Percentiles rank a stretch among this genome's conserved stretches.
phyloP scores from a whole-genome alignment of 345 rosid species.

The Lepidium africanum region DNA sequence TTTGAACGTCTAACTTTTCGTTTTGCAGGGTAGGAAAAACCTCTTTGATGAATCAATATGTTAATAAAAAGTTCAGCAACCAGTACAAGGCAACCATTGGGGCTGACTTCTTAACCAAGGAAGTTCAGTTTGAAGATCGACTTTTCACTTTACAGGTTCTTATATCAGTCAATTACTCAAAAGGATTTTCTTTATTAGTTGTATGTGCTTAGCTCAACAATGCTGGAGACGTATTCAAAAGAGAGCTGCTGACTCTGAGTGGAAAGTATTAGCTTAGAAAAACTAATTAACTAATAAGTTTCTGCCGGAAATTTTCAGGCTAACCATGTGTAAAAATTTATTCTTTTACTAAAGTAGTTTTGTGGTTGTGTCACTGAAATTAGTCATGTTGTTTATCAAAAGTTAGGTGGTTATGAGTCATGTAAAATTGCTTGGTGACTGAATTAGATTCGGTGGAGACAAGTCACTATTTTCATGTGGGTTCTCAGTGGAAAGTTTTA shows the following conservation, averaged over 20 bases:
- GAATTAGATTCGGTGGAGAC: not conserved
- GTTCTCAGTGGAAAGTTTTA: not conserved
- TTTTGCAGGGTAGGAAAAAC: slow-evolving; percentile 90
- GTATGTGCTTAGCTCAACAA: not conserved
- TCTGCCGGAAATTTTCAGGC: not conserved
- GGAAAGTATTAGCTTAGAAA: not conserved
- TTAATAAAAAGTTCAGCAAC: slow-evolving; percentile 86
- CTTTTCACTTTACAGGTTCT: slow-evolving; percentile 90
- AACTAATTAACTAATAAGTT: not conserved
- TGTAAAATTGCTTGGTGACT: not conserved
- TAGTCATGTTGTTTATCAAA: not conserved
- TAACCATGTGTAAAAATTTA: not conserved
- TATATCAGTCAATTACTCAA: not conserved
- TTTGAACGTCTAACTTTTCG: not conserved
- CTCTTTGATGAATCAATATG: slow-evolving; percentile 98
- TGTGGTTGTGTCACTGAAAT: not conserved
- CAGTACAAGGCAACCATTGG: slow-evolving; percentile 97
- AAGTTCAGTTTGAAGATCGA: slow-evolving; percentile 86
- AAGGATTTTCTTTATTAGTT: not conserved
- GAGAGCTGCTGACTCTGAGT: not conserved
- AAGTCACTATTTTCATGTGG: not conserved
- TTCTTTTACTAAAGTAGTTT: not conserved
- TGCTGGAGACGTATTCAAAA: not conserved
- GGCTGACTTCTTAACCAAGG: slow-evolving; percentile 93
- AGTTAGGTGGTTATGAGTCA: not conserved